Evolutionary conservation across 768 basidiomycete species (phyloP).

Genomic region (Tylopilus plumbeoviolaceoides): DNA sequence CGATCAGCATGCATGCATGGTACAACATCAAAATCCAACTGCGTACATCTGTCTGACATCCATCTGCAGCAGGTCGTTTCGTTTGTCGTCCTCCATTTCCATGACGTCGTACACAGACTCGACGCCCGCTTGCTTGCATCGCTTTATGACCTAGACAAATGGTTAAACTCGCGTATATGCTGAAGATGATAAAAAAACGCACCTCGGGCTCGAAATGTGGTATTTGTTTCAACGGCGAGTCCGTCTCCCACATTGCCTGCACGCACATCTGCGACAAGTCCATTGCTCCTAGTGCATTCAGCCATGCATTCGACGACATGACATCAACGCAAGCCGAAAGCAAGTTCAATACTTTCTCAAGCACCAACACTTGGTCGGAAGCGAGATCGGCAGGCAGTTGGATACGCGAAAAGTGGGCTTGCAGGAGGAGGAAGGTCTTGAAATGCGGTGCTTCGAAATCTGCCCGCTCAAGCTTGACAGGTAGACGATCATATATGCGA

Average conservation of each 20-base stretch:
- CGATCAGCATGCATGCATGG: not conserved
- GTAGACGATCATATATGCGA: conserved; percentile 92
- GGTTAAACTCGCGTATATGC: not conserved
- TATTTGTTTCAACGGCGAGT: conserved; percentile 92
- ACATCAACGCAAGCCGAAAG: conserved; percentile 96
- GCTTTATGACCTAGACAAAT: conserved; percentile 59
- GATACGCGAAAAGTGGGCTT: conserved; percentile 94
- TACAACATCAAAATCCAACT: not conserved
- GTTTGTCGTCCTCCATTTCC: conserved; percentile 94
- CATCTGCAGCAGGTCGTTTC: conserved; percentile 82
- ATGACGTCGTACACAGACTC: conserved; percentile 96
- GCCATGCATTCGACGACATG: conserved; percentile 95
- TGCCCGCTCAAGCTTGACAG: conserved; percentile 80
- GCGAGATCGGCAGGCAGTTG: conserved; percentile 90
- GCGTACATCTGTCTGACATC: conserved; percentile 80
- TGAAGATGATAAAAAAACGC: conserved; percentile 2
- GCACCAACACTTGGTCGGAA: conserved; percentile 82
- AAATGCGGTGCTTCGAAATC: conserved; percentile 96
- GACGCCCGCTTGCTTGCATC: conserved; percentile 77
- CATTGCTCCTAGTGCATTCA: conserved; percentile 95
- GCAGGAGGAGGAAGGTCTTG: conserved; percentile 95
- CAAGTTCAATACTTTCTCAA: conserved; percentile 87
- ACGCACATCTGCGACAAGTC: conserved; percentile 98
- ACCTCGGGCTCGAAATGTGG: conserved; percentile 95
- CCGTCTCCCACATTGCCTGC: conserved; percentile 96